Conservation (phyloP, 2,329 filamentous ascomycete species). For the Spiromastix sp. region DNA sequence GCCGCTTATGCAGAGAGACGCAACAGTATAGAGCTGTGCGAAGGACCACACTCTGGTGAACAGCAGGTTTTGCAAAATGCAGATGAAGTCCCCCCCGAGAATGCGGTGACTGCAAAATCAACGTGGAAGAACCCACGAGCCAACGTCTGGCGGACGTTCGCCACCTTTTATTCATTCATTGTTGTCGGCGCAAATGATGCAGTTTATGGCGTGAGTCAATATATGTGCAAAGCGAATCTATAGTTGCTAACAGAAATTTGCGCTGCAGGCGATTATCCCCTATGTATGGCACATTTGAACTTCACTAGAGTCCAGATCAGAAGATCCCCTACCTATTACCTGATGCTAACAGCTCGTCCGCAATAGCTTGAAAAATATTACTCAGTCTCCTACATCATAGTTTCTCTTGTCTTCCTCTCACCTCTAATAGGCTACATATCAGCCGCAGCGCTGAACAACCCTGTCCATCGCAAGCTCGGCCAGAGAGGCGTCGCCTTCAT, state of each 20-base stretch:
- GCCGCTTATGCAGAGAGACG: too few species aligned
- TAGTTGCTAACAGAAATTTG: conserved; percentile 2
- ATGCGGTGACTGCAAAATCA: neutral
- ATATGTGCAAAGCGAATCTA: too few species aligned
- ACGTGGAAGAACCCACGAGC: conserved; percentile 2
- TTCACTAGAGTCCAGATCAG: too few species aligned
- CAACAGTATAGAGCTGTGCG: too few species aligned
- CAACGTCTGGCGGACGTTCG: conserved; percentile 38
- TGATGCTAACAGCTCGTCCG: neutral
- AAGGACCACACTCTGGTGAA: too few species aligned
- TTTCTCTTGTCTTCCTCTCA: conserved; percentile 40
- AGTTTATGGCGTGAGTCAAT: conserved; percentile 40
- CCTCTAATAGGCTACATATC: conserved; percentile 39
- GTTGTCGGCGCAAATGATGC: conserved; percentile 48
- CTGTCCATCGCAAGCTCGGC: conserved; percentile 39
- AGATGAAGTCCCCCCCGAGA: conserved; percentile 1
- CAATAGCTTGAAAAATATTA: conserved; percentile 34
- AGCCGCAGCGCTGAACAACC: conserved; percentile 35
- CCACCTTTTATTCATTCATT: conserved; percentile 46
- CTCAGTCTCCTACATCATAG: conserved; percentile 32
- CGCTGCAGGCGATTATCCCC: conserved; percentile 33
- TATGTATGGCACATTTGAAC: conserved; percentile 30
- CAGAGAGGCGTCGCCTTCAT: conserved; percentile 62
- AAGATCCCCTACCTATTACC: too few species aligned
- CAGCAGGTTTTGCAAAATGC: too few species aligned